Evolutionary conservation across 2,329 filamentous ascomycete species (phyloP).

Genomic region (Aspergillus sclerotialis): DNA sequence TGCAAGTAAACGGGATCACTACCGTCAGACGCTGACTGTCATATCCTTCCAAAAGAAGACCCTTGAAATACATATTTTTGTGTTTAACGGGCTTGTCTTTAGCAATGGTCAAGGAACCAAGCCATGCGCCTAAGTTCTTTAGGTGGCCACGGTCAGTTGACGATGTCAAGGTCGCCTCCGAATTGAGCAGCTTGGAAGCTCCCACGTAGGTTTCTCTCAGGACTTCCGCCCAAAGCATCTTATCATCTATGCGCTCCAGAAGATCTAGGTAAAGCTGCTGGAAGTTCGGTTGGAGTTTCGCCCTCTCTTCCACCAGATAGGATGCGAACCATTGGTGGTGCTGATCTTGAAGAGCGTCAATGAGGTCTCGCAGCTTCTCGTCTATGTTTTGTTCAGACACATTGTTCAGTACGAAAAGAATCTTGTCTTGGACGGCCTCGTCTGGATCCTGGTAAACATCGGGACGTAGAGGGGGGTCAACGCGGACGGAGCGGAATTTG

Average conservation of each 20-base stretch:
- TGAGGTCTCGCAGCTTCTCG: conserved; percentile 74
- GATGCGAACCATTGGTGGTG: conserved; percentile 96
- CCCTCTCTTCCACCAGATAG: conserved; percentile 90
- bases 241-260: conserved; percentile 73
- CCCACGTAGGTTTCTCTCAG: conserved; percentile 87
- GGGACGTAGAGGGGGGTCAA: conserved; percentile 60
- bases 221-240: conserved; percentile 77
- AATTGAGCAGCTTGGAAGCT: conserved; percentile 79
- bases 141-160: conserved; percentile 78
- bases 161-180: conserved; percentile 77
- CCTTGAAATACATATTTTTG: conserved; percentile 94
- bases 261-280: conserved; percentile 89
- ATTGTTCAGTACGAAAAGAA: conserved; percentile 94
- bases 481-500: conserved; percentile 71
- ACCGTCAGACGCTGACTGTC: conserved; percentile 86
- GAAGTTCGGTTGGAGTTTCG: conserved; percentile 95
- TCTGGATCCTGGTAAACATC: conserved; percentile 72
- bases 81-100: conserved; percentile 93
- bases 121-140: conserved; percentile 90
- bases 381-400: conserved; percentile 84
- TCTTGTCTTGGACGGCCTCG: conserved; percentile 81
- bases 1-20: conserved; percentile 96
- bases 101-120: conserved; percentile 86
- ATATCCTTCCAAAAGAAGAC: conserved; percentile 85
- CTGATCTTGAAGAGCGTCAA: conserved; percentile 66